phyloP scores from a whole-genome alignment of 208 protist species.

The Vickermania spadyakhi region DNA sequence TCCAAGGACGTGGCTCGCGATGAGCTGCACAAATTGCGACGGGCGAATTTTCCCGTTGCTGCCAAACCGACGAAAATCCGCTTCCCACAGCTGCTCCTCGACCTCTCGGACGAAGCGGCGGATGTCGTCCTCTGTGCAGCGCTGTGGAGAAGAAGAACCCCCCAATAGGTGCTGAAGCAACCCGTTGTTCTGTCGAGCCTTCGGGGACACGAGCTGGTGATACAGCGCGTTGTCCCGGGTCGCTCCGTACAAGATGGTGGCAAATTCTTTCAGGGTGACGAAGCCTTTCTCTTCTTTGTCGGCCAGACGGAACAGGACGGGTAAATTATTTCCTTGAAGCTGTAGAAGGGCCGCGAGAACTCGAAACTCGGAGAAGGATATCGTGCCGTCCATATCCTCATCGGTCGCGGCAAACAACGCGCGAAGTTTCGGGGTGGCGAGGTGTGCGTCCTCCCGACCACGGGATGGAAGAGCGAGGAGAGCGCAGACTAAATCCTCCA shows the following conservation, averaged over 20 bases:
- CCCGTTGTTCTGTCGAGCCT: slow-evolving; percentile 35
- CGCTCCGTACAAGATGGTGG: slow-evolving; percentile 51
- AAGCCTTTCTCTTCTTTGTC: slow-evolving; percentile 41
- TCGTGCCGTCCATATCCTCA: slow-evolving; percentile 63
- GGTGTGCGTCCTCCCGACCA: slow-evolving; percentile 11
- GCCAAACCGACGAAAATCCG: slow-evolving; percentile 65
- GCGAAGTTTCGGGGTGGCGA: slow-evolving; percentile 21
- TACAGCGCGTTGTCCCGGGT: slow-evolving; percentile 46
- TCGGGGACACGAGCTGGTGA: slow-evolving; percentile 25
- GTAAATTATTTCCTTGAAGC: slow-evolving; percentile 33
- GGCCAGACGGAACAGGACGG: slow-evolving; percentile 48
- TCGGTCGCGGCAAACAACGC: slow-evolving; percentile 62
- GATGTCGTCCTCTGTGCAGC: slow-evolving; percentile 44
- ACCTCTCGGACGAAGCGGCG: slow-evolving; percentile 34
- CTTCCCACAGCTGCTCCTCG: slow-evolving; percentile 64
- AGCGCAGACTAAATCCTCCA: slow-evolving; percentile 78
- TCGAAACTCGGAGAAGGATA: slow-evolving; percentile 76
- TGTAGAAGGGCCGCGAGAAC: slow-evolving; percentile 78
- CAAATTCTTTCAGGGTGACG: slow-evolving; percentile 60
- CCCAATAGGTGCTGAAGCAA: slow-evolving; percentile 58
- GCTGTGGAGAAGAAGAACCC: slow-evolving; percentile 13
- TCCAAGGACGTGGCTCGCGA: slow-evolving; percentile 72
- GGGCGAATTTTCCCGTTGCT: slow-evolving; percentile 42
- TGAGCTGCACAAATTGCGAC: slow-evolving; percentile 63
- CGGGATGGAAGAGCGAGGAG: slow-evolving; percentile 41